phyloP scores from a whole-genome alignment of 2,329 filamentous ascomycete species.

The Xylaria sp. region DNA sequence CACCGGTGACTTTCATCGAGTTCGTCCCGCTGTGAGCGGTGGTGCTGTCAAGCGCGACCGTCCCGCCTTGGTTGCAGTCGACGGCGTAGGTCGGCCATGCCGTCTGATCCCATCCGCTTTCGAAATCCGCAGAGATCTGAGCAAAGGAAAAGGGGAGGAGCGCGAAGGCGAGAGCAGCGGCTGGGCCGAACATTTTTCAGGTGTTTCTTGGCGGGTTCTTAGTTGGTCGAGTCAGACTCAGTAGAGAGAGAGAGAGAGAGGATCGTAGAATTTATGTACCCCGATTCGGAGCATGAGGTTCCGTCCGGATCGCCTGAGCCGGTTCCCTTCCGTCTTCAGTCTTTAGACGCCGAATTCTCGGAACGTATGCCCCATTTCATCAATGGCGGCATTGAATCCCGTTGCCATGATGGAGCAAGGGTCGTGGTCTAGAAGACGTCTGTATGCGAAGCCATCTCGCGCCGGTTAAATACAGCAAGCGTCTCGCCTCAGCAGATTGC shows the following conservation, averaged over 20 bases:
- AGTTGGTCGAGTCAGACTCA: background rate
- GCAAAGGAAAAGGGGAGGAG: conserved; percentile 44
- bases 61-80: conserved; percentile 56
- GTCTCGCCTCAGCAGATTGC: background rate
- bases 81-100: conserved; percentile 55
- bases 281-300: conserved; percentile 22
- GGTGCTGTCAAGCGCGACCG: conserved; percentile 50
- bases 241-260: conserved; percentile 16
- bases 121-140: conserved; percentile 53
- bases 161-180: conserved; percentile 41
- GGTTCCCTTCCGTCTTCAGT: conserved; percentile 8
- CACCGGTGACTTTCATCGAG: conserved; percentile 45
- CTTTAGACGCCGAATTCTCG: conserved; percentile 17
- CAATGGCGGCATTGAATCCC: background rate
- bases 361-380: conserved; percentile 16
- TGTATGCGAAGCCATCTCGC: conserved; percentile 3
- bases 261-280: conserved; percentile 27
- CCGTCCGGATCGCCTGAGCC: conserved; percentile 15
- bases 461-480: conserved; percentile 6
- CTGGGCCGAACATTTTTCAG: conserved; percentile 39
- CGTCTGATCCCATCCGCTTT: conserved; percentile 51
- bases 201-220: background rate
- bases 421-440: background rate
- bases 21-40: conserved; percentile 52
- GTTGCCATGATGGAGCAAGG: background rate